phyloP scores from a whole-genome alignment of 2,329 filamentous ascomycete genomes.

The Pezicula carpinea region DNA sequence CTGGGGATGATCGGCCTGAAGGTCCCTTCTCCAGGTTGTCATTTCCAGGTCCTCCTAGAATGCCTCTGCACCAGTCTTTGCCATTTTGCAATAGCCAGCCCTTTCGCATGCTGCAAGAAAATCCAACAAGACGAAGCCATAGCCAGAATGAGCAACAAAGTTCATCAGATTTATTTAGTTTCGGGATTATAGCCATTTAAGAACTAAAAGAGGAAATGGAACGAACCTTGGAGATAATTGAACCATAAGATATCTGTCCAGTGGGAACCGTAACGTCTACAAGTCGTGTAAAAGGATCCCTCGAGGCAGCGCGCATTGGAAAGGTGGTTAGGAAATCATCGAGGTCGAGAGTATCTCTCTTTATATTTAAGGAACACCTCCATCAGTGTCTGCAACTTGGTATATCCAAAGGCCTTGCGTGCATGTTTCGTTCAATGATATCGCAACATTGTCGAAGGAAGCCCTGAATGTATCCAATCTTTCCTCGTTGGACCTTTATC shows the following conservation, averaged over 20 bases:
- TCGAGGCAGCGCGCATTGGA: neutral
- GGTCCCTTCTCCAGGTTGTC: no score
- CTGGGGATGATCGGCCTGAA: no score
- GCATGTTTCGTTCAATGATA: neutral
- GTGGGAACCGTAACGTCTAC: neutral
- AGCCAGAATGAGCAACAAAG: neutral
- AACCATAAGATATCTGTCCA: neutral
- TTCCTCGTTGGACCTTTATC: neutral
- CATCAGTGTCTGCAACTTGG: neutral
- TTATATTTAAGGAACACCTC: neutral
- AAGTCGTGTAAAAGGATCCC: neutral
- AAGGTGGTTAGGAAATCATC: no score
- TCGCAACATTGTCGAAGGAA: neutral
- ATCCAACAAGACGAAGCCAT: neutral
- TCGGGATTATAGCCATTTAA: no score
- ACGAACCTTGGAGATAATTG: neutral
- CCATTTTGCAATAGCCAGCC: neutral
- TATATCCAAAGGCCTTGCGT: neutral
- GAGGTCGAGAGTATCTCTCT: neutral
- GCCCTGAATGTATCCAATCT: neutral
- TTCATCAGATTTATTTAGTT: neutral
- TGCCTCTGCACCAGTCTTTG: neutral
- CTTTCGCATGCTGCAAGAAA: neutral
- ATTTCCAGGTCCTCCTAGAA: no score
- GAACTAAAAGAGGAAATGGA: no score